Conservation (phyloP, 192 early-diverging fungal species). For the Coemansia sp. region DNA sequence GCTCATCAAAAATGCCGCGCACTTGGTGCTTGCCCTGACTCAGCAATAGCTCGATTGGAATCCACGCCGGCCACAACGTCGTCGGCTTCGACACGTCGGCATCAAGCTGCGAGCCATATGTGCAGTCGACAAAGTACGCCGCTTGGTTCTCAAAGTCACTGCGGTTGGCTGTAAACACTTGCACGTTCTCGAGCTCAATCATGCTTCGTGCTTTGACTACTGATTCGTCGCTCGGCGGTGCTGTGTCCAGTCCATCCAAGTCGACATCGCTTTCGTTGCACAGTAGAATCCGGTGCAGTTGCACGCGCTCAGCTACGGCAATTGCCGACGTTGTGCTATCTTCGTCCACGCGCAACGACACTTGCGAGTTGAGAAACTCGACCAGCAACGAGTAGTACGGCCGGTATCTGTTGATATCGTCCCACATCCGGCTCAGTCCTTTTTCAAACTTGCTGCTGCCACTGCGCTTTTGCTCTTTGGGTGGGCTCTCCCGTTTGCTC, state of each 20-base stretch:
- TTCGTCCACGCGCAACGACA: constrained; percentile 53
- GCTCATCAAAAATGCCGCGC: constrained; percentile 46
- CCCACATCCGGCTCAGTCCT: constrained; percentile 44
- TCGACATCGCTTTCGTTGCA: constrained; percentile 33
- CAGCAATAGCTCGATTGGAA: constrained; percentile 57
- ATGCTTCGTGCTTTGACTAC: constrained; percentile 56
- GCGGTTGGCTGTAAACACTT: constrained; percentile 51
- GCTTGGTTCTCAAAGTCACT: constrained; percentile 46
- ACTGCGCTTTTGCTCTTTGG: neutral
- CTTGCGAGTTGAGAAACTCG: constrained; percentile 58
- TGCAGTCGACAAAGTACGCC: constrained; percentile 52
- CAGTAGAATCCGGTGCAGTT: constrained; percentile 45
- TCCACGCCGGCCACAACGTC: constrained; percentile 56
- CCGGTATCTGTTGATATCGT: constrained; percentile 47
- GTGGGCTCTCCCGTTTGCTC: neutral
- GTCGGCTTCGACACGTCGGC: constrained; percentile 27
- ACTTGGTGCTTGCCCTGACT: constrained; percentile 34
- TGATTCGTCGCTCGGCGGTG: constrained; percentile 45
- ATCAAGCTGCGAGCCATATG: constrained; percentile 37
- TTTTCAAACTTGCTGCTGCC: constrained; percentile 45
- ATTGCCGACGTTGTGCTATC: constrained; percentile 42
- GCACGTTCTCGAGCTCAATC: constrained; percentile 53
- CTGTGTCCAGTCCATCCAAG: neutral
- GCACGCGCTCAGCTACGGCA: constrained; percentile 46
- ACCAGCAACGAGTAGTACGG: constrained; percentile 50